Evolutionary conservation across 345 rosid species (phyloP), one percentile per base, ranked within the genome.

Genomic region (Ceriops decandra): DNA sequence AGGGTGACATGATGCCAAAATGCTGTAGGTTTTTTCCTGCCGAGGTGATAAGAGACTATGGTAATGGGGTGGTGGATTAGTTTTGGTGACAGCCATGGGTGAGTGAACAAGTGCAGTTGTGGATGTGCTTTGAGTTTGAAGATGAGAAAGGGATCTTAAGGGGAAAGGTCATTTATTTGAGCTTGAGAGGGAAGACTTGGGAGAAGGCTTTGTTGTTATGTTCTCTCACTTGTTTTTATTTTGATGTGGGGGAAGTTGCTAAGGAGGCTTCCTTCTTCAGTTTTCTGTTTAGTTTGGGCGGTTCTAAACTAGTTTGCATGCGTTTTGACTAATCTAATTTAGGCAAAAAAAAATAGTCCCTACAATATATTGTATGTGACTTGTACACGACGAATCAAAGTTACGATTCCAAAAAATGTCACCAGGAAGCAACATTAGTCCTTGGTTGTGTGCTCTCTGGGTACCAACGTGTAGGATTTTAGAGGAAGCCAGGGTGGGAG

Each of bases 1-100:
- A 1, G 64, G 1, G 16, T 67, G 49, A 38, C 33, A 38, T 8
- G 36, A 27, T 8, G 82, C 71, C 2, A 75, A 52, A 67, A 83
- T 72, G 67, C 53, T 22, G 79, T 54, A 72, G 79, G 64, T 74
- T 69, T 33, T 69, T 60, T 73, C 65, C 1, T 2, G 75, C 70
- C 11, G 74, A 68, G 0, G 74, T n/a, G 1, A 69, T 9, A 1
- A 51, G 38, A 20, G 65, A 63, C 56, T 42, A 13, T 42, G 4
- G 49, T 42, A 13, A 13, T 13, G 49, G 49, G 49, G 49, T 42
- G 49, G 49, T 0, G 49, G 17, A 42, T 42, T 42, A 42, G 17
- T 33, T 28, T 71, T 69, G 74, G 81, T 64, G 74, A 67, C 22
- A 52, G 67, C 70, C 88, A 86, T 86, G 63, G 21, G 4, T 6